Evolutionary conservation across 345 rosid species (phyloP).

Genomic region (Camelina laxa): DNA sequence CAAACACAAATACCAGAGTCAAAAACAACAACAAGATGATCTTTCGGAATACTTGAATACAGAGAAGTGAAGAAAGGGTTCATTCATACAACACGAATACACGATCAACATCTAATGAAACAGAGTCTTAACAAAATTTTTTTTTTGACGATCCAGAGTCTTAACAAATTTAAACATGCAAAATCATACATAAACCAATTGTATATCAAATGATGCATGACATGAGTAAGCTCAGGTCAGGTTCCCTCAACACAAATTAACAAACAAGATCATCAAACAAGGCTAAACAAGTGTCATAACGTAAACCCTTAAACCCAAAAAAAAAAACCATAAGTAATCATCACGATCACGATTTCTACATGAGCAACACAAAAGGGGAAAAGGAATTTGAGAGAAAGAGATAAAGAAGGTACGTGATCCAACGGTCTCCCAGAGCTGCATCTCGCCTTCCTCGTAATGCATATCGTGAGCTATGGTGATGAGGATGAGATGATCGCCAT

Average conservation of each 20-base stretch:
- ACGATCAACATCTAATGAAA: conserved; percentile 1
- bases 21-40: neutral
- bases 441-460: conserved; percentile 77
- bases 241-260: neutral
- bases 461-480: conserved; percentile 58
- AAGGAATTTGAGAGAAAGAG: neutral
- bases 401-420: conserved; percentile 68
- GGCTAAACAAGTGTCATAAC: too few relatives aligned
- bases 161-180: neutral
- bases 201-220: conserved; percentile 22
- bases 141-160: too few relatives aligned
- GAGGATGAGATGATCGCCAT: conserved; percentile 85
- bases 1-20: conserved; percentile 16
- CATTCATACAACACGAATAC: neutral
- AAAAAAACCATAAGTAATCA: neutral
- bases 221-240: neutral
- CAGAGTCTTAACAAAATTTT: too few relatives aligned
- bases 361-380: neutral
- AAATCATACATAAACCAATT: neutral
- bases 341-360: neutral
- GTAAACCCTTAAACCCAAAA: neutral
- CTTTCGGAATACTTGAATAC: neutral
- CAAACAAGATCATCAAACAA: neutral
- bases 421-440: conserved; percentile 86
- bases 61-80: neutral